phyloP scores from a whole-genome alignment of 1,284 basidiomycete genomes.

The Malassezia yamatoensis region DNA sequence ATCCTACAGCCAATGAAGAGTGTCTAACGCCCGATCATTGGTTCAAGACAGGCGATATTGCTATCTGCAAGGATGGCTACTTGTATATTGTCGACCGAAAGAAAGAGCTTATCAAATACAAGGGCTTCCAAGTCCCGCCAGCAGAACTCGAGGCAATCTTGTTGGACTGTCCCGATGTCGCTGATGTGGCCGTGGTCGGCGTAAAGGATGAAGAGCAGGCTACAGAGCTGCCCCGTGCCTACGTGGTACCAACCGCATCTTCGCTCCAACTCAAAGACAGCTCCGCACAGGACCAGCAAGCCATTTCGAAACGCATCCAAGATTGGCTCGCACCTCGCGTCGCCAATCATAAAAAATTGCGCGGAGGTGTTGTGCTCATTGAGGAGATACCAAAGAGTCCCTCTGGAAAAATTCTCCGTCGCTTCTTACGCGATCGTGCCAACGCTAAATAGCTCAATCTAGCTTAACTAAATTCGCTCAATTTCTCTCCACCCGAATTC shows the following conservation, averaged over 20 bases:
- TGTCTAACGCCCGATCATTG: slow-evolving; percentile 55
- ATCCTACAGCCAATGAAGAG: slow-evolving; percentile 53
- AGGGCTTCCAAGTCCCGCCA: slow-evolving; percentile 41
- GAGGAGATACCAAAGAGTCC: slow-evolving; percentile 40
- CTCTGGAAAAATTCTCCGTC: slow-evolving; percentile 42
- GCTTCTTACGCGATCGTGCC: slow-evolving; percentile 29
- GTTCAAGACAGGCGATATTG: slow-evolving; percentile 41
- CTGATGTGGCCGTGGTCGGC: slow-evolving; percentile 35
- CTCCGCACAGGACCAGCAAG: slow-evolving; percentile 22
- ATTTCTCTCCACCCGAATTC: neutral
- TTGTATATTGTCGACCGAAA: slow-evolving; percentile 38
- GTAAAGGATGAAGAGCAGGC: slow-evolving; percentile 24
- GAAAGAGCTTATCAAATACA: slow-evolving; percentile 45
- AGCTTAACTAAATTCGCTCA: too few species aligned
- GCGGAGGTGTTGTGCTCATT: slow-evolving; percentile 41
- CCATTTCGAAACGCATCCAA: slow-evolving; percentile 35
- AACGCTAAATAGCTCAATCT: slow-evolving; percentile 4
- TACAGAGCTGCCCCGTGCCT: slow-evolving; percentile 50
- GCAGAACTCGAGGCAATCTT: slow-evolving; percentile 37
- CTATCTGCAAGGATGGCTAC: slow-evolving; percentile 19
- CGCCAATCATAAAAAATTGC: slow-evolving; percentile 47
- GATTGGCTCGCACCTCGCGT: slow-evolving; percentile 42
- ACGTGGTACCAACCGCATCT: slow-evolving; percentile 34
- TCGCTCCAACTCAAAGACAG: slow-evolving; percentile 20
- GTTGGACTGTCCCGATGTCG: slow-evolving; percentile 21